phyloP scores from a whole-genome alignment of 2,329 filamentous ascomycete species.

The Knufia fluminis region DNA sequence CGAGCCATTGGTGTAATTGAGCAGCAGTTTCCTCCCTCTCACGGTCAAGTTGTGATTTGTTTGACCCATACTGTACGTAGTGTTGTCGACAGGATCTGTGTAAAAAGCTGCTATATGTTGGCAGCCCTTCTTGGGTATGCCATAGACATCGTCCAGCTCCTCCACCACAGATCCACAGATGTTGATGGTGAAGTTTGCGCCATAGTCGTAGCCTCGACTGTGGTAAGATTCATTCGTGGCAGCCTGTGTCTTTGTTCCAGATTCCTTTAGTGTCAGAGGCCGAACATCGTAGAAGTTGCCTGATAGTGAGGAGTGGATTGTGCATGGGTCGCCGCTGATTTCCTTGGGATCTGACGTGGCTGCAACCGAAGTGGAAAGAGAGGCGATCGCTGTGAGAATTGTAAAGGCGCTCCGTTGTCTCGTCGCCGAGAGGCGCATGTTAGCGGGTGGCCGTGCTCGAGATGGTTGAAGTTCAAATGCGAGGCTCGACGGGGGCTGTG shows the following conservation, averaged over 20 bases:
- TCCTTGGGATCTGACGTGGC: not conserved
- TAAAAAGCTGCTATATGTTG: constrained; percentile 45
- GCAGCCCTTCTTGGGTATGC: constrained; percentile 32
- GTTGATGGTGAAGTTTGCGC: constrained; percentile 43
- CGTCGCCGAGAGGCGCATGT: constrained; percentile 4
- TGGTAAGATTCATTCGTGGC: constrained; percentile 40
- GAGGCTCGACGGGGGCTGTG: too few relatives aligned
- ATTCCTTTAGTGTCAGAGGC: constrained; percentile 32
- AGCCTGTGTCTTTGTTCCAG: constrained; percentile 37
- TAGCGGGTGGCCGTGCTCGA: not conserved
- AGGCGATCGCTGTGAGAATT: not conserved
- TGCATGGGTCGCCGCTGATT: constrained; percentile 39
- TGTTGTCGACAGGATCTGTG: constrained; percentile 21
- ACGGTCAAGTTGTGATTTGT: constrained; percentile 38
- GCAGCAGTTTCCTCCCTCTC: constrained; percentile 52
- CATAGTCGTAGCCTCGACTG: constrained; percentile 41
- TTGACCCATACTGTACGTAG: constrained; percentile 28
- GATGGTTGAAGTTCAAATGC: too few relatives aligned
- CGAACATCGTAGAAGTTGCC: constrained; percentile 57
- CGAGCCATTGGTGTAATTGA: constrained; percentile 70
- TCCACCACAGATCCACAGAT: constrained; percentile 43
- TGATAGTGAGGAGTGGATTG: constrained; percentile 51
- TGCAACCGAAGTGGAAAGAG: not conserved
- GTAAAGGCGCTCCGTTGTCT: not conserved
- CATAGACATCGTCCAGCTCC: constrained; percentile 36